Evolutionary conservation across 805 yeast species (phyloP).

Genomic region (Kuraishia ogatae): DNA sequence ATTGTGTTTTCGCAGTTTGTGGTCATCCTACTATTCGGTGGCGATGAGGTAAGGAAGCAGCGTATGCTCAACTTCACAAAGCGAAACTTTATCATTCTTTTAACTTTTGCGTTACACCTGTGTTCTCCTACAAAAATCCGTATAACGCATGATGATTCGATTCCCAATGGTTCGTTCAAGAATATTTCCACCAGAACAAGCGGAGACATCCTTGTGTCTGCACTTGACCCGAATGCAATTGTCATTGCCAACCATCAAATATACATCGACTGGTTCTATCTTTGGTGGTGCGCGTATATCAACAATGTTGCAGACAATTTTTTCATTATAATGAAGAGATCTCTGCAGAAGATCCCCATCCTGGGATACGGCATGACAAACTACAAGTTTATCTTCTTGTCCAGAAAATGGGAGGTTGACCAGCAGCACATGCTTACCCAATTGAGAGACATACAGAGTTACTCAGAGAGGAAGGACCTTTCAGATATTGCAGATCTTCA

Average conservation of each 20-base stretch:
- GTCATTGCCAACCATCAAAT: slow-evolving; percentile 88
- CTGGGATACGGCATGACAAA: slow-evolving; percentile 81
- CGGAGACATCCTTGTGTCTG: slow-evolving; percentile 6
- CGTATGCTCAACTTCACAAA: slow-evolving; percentile 46
- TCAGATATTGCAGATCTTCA: slow-evolving; percentile 19
- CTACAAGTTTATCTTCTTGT: slow-evolving; percentile 69
- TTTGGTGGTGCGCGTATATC: slow-evolving; percentile 81
- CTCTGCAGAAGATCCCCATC: slow-evolving; percentile 61
- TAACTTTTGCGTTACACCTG: slow-evolving; percentile 40
- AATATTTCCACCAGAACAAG: slow-evolving; percentile 15
- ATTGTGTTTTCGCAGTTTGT: slow-evolving; percentile 38
- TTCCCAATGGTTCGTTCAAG: slow-evolving; percentile 24
- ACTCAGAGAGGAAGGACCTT: slow-evolving; percentile 39
- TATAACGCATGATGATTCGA: slow-evolving; percentile 36
- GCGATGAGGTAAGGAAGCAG: slow-evolving; percentile 26
- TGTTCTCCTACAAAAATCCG: slow-evolving; percentile 45
- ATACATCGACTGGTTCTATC: slow-evolving; percentile 85
- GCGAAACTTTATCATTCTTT: slow-evolving; percentile 43
- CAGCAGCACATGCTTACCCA: slow-evolving; percentile 46
- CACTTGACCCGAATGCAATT: slow-evolving; percentile 25
- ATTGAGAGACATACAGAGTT: slow-evolving; percentile 40
- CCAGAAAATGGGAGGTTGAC: slow-evolving; percentile 83
- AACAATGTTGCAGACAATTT: slow-evolving; percentile 56
- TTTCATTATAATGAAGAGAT: slow-evolving; percentile 69
- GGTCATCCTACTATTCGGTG: slow-evolving; percentile 22